Evolutionary conservation across 345 rosid species (phyloP), one percentile per base, ranked within the genome.

Genomic region (Eucalyptus pauciflora): DNA sequence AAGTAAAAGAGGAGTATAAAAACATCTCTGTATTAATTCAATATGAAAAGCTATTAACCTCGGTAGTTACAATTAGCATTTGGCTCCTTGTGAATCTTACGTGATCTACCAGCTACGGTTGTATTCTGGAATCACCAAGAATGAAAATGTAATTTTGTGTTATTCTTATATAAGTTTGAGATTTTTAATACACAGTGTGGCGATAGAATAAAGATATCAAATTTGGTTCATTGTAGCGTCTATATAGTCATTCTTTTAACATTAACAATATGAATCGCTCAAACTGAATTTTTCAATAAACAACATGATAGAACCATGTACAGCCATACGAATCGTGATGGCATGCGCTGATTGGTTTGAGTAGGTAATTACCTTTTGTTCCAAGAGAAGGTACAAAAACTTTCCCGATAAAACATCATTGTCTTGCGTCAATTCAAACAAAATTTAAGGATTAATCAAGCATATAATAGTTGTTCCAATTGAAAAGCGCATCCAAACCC

Each of bases 161-260:
- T 62, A 6, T 27, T 62, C 33, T 27, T 27, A 27, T 27, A 62
- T 62, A 27, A 62, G 8, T 60, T 25, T 6, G 29, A 60, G 7
- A 60, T 12, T 7, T 27, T 62, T 10, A 62, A 12, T 62, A 58
- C 29, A 24, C 3, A 10, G 13, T 22, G 4, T 62, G 71, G 10
- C 0, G 2, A 12, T 62, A 62, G 5, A 62, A 29, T 13, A 62
- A 29, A 67, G 10, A 67, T 67, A 64, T 7, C 20, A n/a, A 24
- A n/a, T 15, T 64, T 15, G 37, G 11, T 15, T n/a, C 0, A 0
- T 29, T 10, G 8, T 13, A 7, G 7, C 11, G 6, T 29, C 10
- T 17, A 27, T 67, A 6, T 67, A 6, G 33, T 29, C 71, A 13
- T n/a, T 67, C 10, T n/a, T n/a, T 62, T 29, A 51, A 51, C 22